Base-by-base conservation (phyloP, 148 eudicot species). In the Rhododendron henanense region DNA sequence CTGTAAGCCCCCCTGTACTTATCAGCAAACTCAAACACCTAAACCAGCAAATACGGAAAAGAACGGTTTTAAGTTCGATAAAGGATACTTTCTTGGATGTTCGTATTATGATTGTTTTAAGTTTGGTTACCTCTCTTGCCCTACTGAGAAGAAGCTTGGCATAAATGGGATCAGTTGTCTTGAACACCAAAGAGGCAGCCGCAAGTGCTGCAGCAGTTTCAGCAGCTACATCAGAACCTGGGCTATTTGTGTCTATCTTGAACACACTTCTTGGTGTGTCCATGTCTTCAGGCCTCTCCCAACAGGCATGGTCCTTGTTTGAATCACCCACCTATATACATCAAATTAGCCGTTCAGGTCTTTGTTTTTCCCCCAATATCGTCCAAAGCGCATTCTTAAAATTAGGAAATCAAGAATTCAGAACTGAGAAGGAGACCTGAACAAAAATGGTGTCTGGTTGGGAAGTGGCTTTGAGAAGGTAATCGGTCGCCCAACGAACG, bases 261-360 rank as follows among this genome's bases (percentile, higher is more conserved):
- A 86, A 84, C 28, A 97, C 99, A 84, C 71, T 95, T 86, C 99
- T 94, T 21, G 98, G 96, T 39, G 99, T 97, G 90, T 97, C 99
- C 99, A 97, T 97, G 86, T 97, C 99, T 81, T 97, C 99, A 25
- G 99, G 99, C 77, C 99, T 95, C 89, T 97, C 99, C 99, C 99
- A 97, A 67, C 99, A 97, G 33, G 99, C 91, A 80, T 97, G 99
- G 83, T 97, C 99, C 81, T 84, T 89, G 23, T 41, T 84, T 6
- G 98, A 98, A 85, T 97, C 98, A 39, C 99, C 99, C 11, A 97
- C 99, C 99, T 96, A 67, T 45, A 55, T 10, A 65, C 6, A 88
- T 16, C 47, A 59, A 65, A 81, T 77, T 35, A 23, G 76, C 47
- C n/a, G 7, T 33, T 78, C 65, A 82, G 23, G 25, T 51, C 25